Evolutionary conservation across 805 yeast species (phyloP).

Genomic region (Yamadazyma ubonensis): DNA sequence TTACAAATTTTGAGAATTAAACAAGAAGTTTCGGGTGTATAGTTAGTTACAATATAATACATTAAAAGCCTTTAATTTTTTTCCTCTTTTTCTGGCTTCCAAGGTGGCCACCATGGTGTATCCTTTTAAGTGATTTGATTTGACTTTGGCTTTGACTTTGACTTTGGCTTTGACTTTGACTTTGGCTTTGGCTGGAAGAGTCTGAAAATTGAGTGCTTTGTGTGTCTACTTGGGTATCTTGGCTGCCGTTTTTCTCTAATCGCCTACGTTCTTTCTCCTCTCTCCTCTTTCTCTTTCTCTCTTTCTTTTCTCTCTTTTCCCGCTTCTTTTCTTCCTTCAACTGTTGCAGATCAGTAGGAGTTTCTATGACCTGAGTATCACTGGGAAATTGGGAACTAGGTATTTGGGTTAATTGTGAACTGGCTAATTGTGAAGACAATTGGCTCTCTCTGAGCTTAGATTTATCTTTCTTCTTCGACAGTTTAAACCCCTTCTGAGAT

Average conservation of each 20-base stretch:
- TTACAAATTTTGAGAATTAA: slow-evolving; percentile 23
- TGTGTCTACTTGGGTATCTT: not conserved
- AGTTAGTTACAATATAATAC: not conserved
- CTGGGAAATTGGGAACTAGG: not conserved
- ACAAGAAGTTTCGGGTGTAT: slow-evolving; percentile 20
- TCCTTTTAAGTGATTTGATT: slow-evolving; percentile 2
- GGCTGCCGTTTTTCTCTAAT: not conserved
- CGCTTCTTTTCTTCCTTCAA: not conserved
- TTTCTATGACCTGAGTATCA: too few species aligned
- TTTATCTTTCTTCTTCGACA: too few species aligned
- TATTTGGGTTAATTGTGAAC: not conserved
- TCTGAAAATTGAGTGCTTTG: not conserved
- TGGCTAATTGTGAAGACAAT: not conserved
- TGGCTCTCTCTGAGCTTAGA: too few species aligned
- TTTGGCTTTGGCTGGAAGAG: too few species aligned
- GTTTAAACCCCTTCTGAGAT: not conserved
- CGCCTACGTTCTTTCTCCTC: not conserved
- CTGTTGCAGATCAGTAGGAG: too few species aligned
- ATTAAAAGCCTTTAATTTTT: slow-evolving; percentile 42
- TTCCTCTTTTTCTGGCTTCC: slow-evolving; percentile 30
- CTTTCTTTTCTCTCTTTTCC: slow-evolving; percentile 2
- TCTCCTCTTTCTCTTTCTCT: not conserved
- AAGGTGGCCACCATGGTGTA: too few species aligned
- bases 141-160: too few species aligned
- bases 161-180: too few species aligned